Evolutionary conservation across 1,284 basidiomycete species (phyloP), one percentile per base, ranked within the genome.

Genomic region (Polyporus tsugae): DNA sequence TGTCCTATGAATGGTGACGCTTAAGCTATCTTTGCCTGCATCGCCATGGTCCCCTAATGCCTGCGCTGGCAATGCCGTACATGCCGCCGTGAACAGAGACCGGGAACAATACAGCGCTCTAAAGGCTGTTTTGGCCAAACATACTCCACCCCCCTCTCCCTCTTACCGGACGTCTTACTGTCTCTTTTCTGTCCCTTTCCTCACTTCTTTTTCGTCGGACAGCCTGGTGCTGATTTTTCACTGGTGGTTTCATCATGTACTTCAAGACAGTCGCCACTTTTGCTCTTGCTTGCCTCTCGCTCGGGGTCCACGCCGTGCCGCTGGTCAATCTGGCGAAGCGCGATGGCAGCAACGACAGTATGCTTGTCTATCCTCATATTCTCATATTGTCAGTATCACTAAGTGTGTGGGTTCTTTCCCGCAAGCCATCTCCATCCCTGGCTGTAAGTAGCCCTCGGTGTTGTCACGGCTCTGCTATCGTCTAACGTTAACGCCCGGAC

Each of bases 141-240:
- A 46, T 46, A 46, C n/a, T n/a, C n/a, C 44, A 46, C 9, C 22
- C n/a, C 4, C 17, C n/a, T 46, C n/a, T 46, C 44, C n/a, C 44
- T 15, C 46, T 35, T 38, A 33, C 6, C 15, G 29, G 25, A 55
- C 53, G 6, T 13, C 13, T 35, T 19, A 36, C 15, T 44, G 7
- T 36, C 38, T 22, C 46, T 3, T 52, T 39, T 39, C 52, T 29
- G 25, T 53, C 25, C 58, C 35, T 61, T 22, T 25, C n/a, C 64
- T 52, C 41, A 4, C 3, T 10, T 19, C 38, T 55, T 55, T 10
- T 36, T 35, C 33, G 19, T 36, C 55, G 11, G 55, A 36, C 63
- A 68, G 66, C 70, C 70, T 49, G 70, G 70, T 64, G 70, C 70
- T 71, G 41, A 9, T 25, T 60, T 58, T 15, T 58, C 13, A 49